These are phyloP conservation scores for Saccharomyces hybrid DNA, from an alignment of 1,139 yeast genomes.

Conservation along the genomic window DNA sequence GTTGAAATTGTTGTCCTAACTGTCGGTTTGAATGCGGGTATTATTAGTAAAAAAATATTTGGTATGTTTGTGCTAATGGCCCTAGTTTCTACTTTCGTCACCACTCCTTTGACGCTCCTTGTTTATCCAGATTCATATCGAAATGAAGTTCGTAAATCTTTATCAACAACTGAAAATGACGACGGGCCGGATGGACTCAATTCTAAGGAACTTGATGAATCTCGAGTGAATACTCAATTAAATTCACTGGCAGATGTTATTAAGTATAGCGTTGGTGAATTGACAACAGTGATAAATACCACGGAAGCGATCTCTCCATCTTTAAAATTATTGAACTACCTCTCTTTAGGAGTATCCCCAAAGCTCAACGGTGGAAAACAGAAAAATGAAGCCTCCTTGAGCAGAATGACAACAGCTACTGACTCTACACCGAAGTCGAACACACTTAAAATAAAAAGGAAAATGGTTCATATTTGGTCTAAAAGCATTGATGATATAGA, in stretches of 20 bases:
- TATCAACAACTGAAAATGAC: conserved; percentile 27
- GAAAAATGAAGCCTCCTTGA: conserved; percentile 6
- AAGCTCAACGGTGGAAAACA: background rate
- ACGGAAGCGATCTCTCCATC: conserved; percentile 25
- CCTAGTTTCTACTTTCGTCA: conserved; percentile 60
- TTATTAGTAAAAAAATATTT: conserved; percentile 54
- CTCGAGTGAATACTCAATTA: too few species aligned
- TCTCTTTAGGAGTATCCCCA: conserved; percentile 18
- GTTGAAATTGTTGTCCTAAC: conserved; percentile 74
- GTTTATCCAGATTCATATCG: conserved; percentile 57
- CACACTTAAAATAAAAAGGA: conserved; percentile 16
- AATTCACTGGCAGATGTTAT: conserved; percentile 28
- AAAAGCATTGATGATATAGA: conserved; percentile 16
- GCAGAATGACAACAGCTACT: conserved; percentile 17
- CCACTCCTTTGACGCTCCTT: conserved; percentile 61
- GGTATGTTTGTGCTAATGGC: conserved; percentile 84
- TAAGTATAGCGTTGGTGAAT: conserved; percentile 16
- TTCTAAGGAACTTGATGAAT: too few species aligned
- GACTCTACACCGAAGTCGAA: conserved; percentile 13
- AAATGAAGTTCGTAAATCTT: conserved; percentile 37
- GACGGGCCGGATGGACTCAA: conserved; percentile 35
- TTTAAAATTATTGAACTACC: conserved; percentile 20
- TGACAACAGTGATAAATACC: conserved; percentile 21
- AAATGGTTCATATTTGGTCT: conserved; percentile 15
- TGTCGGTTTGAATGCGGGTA: conserved; percentile 64